Conservation (phyloP, 2,329 filamentous ascomycete genomes). For the Fusarium paranaense region DNA sequence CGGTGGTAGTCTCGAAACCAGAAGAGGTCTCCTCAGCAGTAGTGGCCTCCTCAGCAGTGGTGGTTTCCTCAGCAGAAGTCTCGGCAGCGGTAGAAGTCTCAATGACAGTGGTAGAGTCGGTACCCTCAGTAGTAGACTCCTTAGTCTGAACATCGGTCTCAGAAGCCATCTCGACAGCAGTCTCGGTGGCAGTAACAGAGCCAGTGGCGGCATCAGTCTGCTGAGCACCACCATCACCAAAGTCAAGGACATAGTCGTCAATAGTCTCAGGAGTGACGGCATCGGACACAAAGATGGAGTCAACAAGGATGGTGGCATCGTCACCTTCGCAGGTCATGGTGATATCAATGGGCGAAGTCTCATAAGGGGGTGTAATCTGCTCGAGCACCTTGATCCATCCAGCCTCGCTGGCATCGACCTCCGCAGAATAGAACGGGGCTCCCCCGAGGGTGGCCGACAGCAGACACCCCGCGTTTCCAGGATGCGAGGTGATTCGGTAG, state of each 20-base stretch:
- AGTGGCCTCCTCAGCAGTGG: not conserved
- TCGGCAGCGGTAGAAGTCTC: not conserved
- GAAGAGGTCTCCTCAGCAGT: not conserved
- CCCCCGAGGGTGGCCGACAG: slow-evolving; percentile 19
- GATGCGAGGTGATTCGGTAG: not conserved
- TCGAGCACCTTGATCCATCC: slow-evolving; percentile 18
- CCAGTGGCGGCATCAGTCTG: not conserved
- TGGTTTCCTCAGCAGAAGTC: not conserved
- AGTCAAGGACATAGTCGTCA: slow-evolving; percentile 16
- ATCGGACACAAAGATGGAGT: slow-evolving; percentile 39
- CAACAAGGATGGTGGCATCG: slow-evolving; percentile 15
- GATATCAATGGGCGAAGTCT: not conserved
- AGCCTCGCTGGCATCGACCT: not conserved
- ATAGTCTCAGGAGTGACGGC: slow-evolving; percentile 33
- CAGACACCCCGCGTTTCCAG: not conserved
- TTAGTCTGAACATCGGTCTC: not conserved
- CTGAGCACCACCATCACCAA: not conserved
- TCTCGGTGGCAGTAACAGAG: not conserved
- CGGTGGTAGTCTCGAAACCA: not conserved
- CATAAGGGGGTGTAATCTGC: not conserved
- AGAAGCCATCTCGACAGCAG: not conserved
- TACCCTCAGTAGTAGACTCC: not conserved
- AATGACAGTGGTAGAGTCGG: not conserved
- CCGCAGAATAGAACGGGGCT: not conserved
- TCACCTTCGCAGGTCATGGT: slow-evolving; percentile 5